Evolutionary conservation across 2,329 filamentous ascomycete genomes (phyloP).

Genomic region (Allantophomopsis lycopodina): DNA sequence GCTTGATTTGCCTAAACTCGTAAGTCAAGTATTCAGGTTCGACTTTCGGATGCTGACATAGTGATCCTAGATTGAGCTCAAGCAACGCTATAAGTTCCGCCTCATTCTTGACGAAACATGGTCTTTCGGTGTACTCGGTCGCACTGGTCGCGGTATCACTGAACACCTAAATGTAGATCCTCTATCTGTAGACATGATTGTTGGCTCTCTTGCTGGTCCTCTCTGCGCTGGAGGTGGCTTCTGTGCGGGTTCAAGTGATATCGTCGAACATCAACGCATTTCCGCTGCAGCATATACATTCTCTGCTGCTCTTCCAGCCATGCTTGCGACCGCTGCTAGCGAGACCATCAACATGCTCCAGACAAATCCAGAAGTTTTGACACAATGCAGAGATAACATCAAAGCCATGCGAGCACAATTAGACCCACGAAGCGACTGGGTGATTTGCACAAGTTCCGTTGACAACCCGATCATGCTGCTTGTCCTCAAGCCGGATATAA

Average conservation of each 20-base stretch:
- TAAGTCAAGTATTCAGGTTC: conserved; percentile 24
- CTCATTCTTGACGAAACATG: conserved; percentile 95
- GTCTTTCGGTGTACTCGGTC: conserved; percentile 89
- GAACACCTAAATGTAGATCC: conserved; percentile 96
- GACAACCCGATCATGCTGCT: conserved; percentile 86
- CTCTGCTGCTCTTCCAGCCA: conserved; percentile 84
- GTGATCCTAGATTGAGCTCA: conserved; percentile 60
- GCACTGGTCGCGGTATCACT: conserved; percentile 82
- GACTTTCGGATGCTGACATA: too few species aligned
- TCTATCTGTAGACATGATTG: conserved; percentile 89
- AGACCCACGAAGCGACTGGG: conserved; percentile 88
- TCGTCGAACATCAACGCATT: conserved; percentile 93
- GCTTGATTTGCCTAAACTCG: conserved; percentile 72
- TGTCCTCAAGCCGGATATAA: conserved; percentile 69
- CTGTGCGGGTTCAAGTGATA: conserved; percentile 81
- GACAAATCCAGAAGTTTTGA: conserved; percentile 70
- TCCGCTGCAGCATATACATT: conserved; percentile 88
- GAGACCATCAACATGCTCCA: conserved; percentile 81
- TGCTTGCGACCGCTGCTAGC: conserved; percentile 89
- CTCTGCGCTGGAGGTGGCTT: conserved; percentile 91
- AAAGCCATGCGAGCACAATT: conserved; percentile 74
- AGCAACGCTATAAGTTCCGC: conserved; percentile 94
- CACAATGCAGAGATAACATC: conserved; percentile 73
- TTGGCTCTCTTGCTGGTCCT: conserved; percentile 81
- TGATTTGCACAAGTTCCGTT: conserved; percentile 62